Evolutionary conservation across 2,329 filamentous ascomycete species (phyloP).

Genomic region (Emericellopsis cladophorae): DNA sequence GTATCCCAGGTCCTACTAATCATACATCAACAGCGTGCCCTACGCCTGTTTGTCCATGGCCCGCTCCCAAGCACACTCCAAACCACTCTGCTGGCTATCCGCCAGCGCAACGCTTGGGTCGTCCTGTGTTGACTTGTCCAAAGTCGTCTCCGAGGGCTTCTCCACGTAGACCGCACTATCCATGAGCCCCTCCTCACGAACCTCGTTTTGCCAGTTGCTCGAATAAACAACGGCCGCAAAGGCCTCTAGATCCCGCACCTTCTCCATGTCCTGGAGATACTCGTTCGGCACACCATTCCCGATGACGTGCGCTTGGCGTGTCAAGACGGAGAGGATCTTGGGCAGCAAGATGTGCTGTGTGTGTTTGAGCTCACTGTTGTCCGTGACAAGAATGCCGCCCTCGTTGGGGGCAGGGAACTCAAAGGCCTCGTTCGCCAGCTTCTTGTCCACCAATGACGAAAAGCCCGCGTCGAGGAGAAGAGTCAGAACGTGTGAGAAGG

Average conservation of each 20-base stretch:
- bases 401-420: conserved; percentile 31
- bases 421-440: conserved; percentile 69
- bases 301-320: conserved; percentile 80
- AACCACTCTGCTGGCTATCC: conserved; percentile 34
- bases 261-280: conserved; percentile 64
- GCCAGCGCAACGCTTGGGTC: conserved; percentile 26
- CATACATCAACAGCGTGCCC: neutral
- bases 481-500: conserved; percentile 76
- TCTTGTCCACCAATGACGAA: conserved; percentile 68
- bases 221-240: conserved; percentile 82
- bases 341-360: conserved; percentile 62
- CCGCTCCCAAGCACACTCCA: conserved; percentile 61
- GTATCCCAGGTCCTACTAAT: neutral
- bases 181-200: conserved; percentile 26
- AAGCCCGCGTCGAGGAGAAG: conserved; percentile 82
- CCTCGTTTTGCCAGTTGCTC: conserved; percentile 66
- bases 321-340: conserved; percentile 79
- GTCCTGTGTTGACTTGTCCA: conserved; percentile 3
- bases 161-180: conserved; percentile 21
- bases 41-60: conserved; percentile 23
- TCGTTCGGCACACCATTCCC: conserved; percentile 64
- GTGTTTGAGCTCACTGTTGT: conserved; percentile 26
- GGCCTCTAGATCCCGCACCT: conserved; percentile 62
- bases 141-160: conserved; percentile 8
- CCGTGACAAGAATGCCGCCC: conserved; percentile 25